Percentiles rank a stretch among this genome's conserved stretches.
phyloP scores from a whole-genome alignment of 768 basidiomycete genomes.

The Krasilnikovozyma curviuscula region DNA sequence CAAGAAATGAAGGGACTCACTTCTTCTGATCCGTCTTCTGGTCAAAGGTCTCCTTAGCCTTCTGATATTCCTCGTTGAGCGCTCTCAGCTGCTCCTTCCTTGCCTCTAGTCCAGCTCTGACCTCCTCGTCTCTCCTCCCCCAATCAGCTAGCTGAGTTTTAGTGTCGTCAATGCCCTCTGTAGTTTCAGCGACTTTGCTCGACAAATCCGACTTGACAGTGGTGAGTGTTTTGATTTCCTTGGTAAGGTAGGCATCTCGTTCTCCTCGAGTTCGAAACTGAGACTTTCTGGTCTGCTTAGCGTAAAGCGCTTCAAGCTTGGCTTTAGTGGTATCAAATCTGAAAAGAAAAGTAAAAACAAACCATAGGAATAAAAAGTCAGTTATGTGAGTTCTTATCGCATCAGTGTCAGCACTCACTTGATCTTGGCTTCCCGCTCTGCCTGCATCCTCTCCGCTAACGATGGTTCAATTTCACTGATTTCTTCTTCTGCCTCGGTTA shows the following conservation, averaged over 20 bases:
- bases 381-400: background rate
- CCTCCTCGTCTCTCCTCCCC: slow-evolving; percentile 31
- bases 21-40: slow-evolving; percentile 63
- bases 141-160: slow-evolving; percentile 32
- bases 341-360: background rate
- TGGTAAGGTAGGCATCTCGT: slow-evolving; percentile 60
- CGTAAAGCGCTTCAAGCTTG: slow-evolving; percentile 51
- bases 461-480: slow-evolving; percentile 48
- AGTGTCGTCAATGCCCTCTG: slow-evolving; percentile 19
- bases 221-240: slow-evolving; percentile 55
- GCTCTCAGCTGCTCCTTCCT: slow-evolving; percentile 43
- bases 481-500: slow-evolving; percentile 42
- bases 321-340: slow-evolving; percentile 57
- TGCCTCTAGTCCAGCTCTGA: slow-evolving; percentile 38
- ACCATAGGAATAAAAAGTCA: background rate
- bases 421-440: slow-evolving; percentile 32
- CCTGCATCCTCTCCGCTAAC: slow-evolving; percentile 41
- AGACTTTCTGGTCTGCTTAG: slow-evolving; percentile 72
- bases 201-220: slow-evolving; percentile 38
- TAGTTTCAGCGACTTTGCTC: slow-evolving; percentile 37
- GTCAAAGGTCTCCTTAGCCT: slow-evolving; percentile 46
- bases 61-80: slow-evolving; percentile 31
- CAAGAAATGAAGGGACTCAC: slow-evolving; percentile 21
- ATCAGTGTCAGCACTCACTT: slow-evolving; percentile 23
- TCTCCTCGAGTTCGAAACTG: slow-evolving; percentile 68